Evolutionary conservation across 371 early-diverging fungal species (phyloP), one percentile per base, ranked within the genome.

Genomic region (Phascolomyces articulosus): DNA sequence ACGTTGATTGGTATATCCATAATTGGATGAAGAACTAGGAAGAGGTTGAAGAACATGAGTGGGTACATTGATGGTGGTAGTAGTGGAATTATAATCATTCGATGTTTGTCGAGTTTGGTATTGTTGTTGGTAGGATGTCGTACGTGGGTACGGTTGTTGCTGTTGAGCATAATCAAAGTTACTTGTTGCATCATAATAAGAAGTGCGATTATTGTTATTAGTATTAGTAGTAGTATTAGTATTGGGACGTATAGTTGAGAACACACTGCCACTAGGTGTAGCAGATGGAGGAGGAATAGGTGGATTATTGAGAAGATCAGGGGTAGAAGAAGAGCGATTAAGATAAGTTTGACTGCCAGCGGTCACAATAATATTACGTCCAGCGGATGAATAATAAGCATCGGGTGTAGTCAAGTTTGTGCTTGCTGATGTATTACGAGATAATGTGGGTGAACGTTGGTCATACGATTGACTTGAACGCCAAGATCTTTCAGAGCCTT

Each of bases 401-500:
- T 65, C 65, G 2, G 65, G 65, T 10, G 47, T 55, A 10, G 65
- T 59, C 10, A 60, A 20, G 21, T 40, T 55, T 0, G 65, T 65
- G 16, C 65, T 40, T 20, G 51, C 54, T 1, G 60, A 65, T 24
- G 51, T 51, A 24, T 51, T 51, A 6, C 51, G 51, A 4, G 75
- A 67, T 27, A 74, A 53, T 15, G 59, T 63, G 9, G 69, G 64
- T 21, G 69, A 60, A 4, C 29, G 27, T 16, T 58, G 55, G 11
- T 69, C 71, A 38, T 57, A 66, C 13, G 75, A 72, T 6, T 64
- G 71, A 51, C 63, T 71, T 10, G 77, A 77, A 15, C 62, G 68
- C 55, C 64, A 73, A 18, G 82, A 81, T 28, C 57, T 60, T 28
- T 55, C 62, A 8, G 80, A 80, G 10, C 65, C 68, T 21, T 59